A percentile compares a stretch with the other conserved stretches of the same genome.
These are phyloP conservation scores for Diaporthe sp. DNA, from an alignment of 2,329 filamentous ascomycete genomes.

Conservation along the genomic window DNA sequence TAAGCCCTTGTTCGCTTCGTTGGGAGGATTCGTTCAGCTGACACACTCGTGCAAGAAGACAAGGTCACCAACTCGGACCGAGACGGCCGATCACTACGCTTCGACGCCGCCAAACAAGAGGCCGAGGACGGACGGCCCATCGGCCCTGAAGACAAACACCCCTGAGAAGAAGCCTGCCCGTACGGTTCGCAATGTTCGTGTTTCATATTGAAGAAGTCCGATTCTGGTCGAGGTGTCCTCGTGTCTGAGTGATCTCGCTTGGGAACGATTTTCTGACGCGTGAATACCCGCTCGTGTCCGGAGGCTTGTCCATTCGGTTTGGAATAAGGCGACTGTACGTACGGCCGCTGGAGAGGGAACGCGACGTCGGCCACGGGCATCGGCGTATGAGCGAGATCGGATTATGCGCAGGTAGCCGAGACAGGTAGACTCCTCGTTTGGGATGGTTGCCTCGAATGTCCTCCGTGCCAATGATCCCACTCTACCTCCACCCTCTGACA, in stretches of 20 bases:
- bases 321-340: neutral
- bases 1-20: neutral
- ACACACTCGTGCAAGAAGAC: slow-evolving; percentile 7
- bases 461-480: neutral
- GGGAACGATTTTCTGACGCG: neutral
- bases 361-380: neutral
- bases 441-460: neutral
- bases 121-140: neutral
- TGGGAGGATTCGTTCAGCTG: neutral
- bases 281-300: neutral
- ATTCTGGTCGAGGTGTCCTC: neutral
- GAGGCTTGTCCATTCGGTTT: neutral
- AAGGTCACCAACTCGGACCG: neutral
- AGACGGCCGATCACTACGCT: neutral
- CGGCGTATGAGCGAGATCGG: neutral
- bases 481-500: neutral
- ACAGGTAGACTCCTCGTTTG: neutral
- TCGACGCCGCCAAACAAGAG: neutral
- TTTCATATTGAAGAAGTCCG: neutral
- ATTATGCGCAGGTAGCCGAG: slow-evolving; percentile 1
- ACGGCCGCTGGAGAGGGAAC: neutral
- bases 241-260: neutral
- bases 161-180: neutral
- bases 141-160: neutral
- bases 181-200: neutral